Conservation (phyloP, 176 grass and related monocot species). For the Rhynchospora tenuis region DNA sequence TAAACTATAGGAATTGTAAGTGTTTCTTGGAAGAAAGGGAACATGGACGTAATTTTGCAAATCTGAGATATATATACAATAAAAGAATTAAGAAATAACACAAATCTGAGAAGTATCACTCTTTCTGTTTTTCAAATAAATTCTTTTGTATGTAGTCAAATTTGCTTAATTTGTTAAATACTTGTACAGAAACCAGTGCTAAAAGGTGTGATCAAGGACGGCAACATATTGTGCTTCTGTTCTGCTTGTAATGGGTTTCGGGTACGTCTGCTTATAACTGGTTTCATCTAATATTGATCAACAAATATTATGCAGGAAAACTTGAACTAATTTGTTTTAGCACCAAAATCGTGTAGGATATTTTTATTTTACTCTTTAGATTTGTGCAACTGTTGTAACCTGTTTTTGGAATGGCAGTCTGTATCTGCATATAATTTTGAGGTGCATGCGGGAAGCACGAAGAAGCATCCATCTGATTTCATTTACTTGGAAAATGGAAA, state of each 20-base stretch:
- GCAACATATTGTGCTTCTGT: constrained; percentile 62
- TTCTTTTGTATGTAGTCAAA: neutral
- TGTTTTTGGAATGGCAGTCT: constrained; percentile 38
- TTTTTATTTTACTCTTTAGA: constrained; percentile 6
- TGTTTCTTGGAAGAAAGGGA: neutral
- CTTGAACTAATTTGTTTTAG: neutral
- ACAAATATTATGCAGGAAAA: neutral
- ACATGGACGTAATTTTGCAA: neutral
- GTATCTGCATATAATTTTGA: constrained; percentile 60
- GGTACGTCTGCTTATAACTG: constrained; percentile 32
- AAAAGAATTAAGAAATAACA: neutral
- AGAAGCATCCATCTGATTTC: constrained; percentile 66
- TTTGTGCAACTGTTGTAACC: neutral
- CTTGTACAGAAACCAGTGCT: constrained; percentile 49
- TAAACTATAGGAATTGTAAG: neutral
- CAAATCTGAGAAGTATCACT: neutral
- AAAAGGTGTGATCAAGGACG: constrained; percentile 53
- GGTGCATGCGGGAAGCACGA: constrained; percentile 67
- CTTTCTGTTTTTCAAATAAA: neutral
- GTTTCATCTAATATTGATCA: constrained; percentile 1
- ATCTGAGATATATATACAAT: neutral
- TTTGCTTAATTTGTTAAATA: neutral
- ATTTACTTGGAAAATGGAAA: constrained; percentile 68
- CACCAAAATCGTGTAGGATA: neutral
- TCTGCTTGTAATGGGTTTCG: constrained; percentile 44